Conservation (phyloP, 192 early-diverging fungal genomes). For the Phlyctochytrium bullatum region DNA sequence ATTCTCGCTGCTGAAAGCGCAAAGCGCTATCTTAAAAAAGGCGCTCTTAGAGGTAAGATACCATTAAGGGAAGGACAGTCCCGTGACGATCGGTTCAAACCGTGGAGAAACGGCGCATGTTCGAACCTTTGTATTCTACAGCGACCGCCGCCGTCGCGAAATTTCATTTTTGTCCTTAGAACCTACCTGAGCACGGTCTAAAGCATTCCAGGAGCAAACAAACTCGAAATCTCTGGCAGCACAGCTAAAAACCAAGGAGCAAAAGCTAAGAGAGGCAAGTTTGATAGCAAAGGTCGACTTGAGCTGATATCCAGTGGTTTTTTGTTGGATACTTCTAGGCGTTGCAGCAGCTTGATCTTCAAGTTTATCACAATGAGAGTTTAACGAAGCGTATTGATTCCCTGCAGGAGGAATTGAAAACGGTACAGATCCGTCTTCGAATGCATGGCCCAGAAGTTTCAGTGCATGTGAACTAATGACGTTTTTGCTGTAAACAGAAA, state of each 20-base stretch:
- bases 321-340: too few relatives aligned
- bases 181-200: too few relatives aligned
- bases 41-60: constrained; percentile 1
- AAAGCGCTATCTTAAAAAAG: constrained; percentile 5
- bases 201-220: constrained; percentile 3
- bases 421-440: neutral
- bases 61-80: too few relatives aligned
- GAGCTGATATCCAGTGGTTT: too few relatives aligned
- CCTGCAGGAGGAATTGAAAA: constrained; percentile 1
- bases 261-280: neutral
- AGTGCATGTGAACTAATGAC: too few relatives aligned
- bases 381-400: constrained; percentile 6
- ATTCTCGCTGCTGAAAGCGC: neutral
- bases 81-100: too few relatives aligned
- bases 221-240: neutral
- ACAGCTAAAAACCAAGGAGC: constrained; percentile 5
- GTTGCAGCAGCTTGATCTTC: constrained; percentile 2
- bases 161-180: too few relatives aligned
- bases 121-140: too few relatives aligned
- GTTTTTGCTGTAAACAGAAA: too few relatives aligned
- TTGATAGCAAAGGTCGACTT: too few relatives aligned
- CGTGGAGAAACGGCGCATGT: too few relatives aligned
- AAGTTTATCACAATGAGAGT: constrained; percentile 3
- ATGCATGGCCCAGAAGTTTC: neutral
- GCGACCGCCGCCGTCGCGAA: too few relatives aligned